phyloP scores from a whole-genome alignment of 345 rosid species.

The Populus deltoides region DNA sequence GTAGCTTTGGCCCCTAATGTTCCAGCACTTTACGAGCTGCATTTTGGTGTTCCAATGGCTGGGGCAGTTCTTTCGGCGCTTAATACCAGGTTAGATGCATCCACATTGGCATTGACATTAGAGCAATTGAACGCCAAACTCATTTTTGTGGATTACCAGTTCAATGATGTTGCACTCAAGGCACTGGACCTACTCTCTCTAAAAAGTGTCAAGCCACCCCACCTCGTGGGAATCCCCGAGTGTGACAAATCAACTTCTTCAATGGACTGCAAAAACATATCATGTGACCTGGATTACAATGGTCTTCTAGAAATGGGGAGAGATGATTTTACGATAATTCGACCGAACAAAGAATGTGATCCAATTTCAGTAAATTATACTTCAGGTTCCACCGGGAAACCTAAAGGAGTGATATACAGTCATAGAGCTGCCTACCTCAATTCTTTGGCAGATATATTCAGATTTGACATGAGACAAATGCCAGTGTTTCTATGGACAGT shows the following conservation, averaged over 20 bases:
- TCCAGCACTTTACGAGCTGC: constrained; percentile 55
- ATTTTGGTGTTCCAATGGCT: constrained; percentile 63
- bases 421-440: constrained; percentile 54
- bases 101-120: constrained; percentile 26
- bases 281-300: constrained; percentile 23
- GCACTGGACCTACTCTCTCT: constrained; percentile 21
- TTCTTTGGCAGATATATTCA: constrained; percentile 37
- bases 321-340: constrained; percentile 26
- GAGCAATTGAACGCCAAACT: constrained; percentile 32
- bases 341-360: constrained; percentile 39
- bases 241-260: constrained; percentile 3
- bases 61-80: constrained; percentile 50
- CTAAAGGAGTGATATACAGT: constrained; percentile 57
- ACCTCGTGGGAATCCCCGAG: constrained; percentile 33
- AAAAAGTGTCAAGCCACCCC: constrained; percentile 18
- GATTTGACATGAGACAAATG: constrained; percentile 28
- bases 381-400: constrained; percentile 56
- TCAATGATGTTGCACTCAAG: constrained; percentile 13
- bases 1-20: constrained; percentile 58
- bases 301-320: constrained; percentile 28
- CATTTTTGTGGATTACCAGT: constrained; percentile 45
- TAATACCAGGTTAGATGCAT: constrained; percentile 35
- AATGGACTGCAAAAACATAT: not conserved
- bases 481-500: constrained; percentile 56
- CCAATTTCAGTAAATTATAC: constrained; percentile 54